Evolutionary conservation across 768 basidiomycete species (phyloP), one percentile per base, ranked within the genome.

Genomic region (Boletus edulis): DNA sequence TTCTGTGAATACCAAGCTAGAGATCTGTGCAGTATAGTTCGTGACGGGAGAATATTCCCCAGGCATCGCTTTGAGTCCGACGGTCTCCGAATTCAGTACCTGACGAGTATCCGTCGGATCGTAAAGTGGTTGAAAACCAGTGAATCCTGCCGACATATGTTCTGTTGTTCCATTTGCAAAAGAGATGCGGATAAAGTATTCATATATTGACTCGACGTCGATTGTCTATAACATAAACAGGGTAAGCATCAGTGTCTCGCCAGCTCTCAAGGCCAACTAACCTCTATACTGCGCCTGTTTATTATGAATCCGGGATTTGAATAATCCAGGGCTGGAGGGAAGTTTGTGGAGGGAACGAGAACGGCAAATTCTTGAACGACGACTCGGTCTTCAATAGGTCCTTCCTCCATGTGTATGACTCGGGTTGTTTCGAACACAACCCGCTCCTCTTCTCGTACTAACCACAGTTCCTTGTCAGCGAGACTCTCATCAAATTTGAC

Each of bases 271-370:
- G 9, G 43, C 18, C 1, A 1, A 55, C 55, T n/a, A 6, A 39
- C 47, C 49, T 55, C 49, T 8, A 10, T 17, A 9, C 11, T 9
- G 7, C 22, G 14, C 14, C 2, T 0, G 6, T 15, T 3, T 14
- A 38, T 38, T 0, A n/a, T 14, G 15, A 38, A 12, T n/a, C 2
- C 10, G 13, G 20, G 4, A 15, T 7, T 13, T 14, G 11, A 2
- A 14, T 31, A 14, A 12, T 67, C 54, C 27, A 58, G 17, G 2
- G 46, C 52, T 2, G 55, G 59, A 18, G 65, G 65, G 17, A 62
- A 58, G 38, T 63, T 67, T 11, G 65, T 66, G 24, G 58, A 58
- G 4, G 60, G 65, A 29, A 67, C 56, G 3, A 64, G 52, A 18
- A 67, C 20, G 14, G 40, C 22, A 47, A 66, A 64, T 7, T 52